Base-by-base conservation (phyloP, 2,329 filamentous ascomycete genomes). In the Microsporum audouinii region DNA sequence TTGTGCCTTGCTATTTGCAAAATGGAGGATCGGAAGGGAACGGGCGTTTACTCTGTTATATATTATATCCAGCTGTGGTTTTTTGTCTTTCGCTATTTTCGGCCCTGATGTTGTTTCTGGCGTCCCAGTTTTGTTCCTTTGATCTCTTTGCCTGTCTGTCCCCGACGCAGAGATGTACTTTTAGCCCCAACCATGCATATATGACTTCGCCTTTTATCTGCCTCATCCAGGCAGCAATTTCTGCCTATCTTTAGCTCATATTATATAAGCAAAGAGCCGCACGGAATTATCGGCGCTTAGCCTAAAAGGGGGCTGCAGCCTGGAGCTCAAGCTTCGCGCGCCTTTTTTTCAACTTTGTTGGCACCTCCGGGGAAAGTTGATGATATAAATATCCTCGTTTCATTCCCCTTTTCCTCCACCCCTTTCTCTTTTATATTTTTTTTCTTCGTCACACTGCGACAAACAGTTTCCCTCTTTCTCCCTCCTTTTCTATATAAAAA, bases 301-400 rank as follows among this genome's bases (percentile, higher is more conserved):
- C 49, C 49, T n/a, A 53, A 53, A 53, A 53, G 49, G 49, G 17
- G 49, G 49, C 49, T 53, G 49, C 49, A 33, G 49, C 49, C 49
- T 53, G 49, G 49, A n/a, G 8, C 10, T 51, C 27, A 23, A 31
- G 47, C 49, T 53, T 14, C 49, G 45, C 5, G 17, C 39, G 39
- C 43, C 8, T 17, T 17, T 23, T 47, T 47, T 8, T 47, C 8
- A 29, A 10, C 43, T 47, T 23, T 47, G 39, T 27, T 23, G 43
- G 43, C 43, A 29, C 43, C 39, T 41, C 14, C 39, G 3, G 39
- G 39, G 39, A 10, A 10, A 5, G 38, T 41, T 17, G 39, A 6
- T 17, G 39, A 43, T 43, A 43, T 57, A 39, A 27, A 27, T 57
- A 39, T n/a, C 34, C 5, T 5, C 55, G 10, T n/a, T 39, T 57